phyloP scores from a whole-genome alignment of 2,329 filamentous ascomycete species.

The Cercospora nicotianae region DNA sequence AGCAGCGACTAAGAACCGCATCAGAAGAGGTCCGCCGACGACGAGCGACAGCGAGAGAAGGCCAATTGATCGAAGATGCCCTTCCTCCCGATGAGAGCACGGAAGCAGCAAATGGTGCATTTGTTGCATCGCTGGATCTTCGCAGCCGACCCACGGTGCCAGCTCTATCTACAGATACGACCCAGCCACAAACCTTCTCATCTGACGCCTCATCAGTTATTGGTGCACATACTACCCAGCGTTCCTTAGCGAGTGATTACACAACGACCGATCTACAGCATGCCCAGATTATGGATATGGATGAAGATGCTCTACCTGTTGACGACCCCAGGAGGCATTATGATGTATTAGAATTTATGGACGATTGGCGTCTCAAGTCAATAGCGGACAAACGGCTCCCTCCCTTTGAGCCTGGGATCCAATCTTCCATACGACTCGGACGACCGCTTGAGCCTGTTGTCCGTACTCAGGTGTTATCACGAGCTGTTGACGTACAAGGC shows the following conservation, averaged over 20 bases:
- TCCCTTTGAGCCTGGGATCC: conserved; percentile 25
- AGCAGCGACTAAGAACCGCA: not conserved
- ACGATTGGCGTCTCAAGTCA: conserved; percentile 33
- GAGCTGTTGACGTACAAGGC: conserved; percentile 39
- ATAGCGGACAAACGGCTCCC: conserved; percentile 25
- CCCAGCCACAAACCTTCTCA: not conserved
- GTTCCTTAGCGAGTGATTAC: not conserved
- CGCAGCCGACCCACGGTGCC: not conserved
- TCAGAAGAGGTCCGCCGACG: not conserved
- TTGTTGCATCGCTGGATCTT: not conserved
- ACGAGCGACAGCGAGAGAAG: not conserved
- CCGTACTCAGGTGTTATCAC: conserved; percentile 19
- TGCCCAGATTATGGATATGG: conserved; percentile 16
- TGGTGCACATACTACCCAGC: not conserved
- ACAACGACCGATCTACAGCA: not conserved
- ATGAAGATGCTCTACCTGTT: conserved; percentile 32
- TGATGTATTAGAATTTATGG: conserved; percentile 37
- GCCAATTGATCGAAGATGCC: not conserved
- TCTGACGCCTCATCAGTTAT: not conserved
- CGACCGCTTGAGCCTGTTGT: conserved; percentile 22
- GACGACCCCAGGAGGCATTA: conserved; percentile 34
- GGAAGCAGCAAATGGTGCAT: not conserved
- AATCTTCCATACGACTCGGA: conserved; percentile 23
- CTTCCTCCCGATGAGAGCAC: not conserved
- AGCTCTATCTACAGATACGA: not conserved